These are phyloP conservation scores for Cyberlindnera nakhonratchasimensis DNA, from an alignment of 805 yeast species.

Conservation along the genomic window DNA sequence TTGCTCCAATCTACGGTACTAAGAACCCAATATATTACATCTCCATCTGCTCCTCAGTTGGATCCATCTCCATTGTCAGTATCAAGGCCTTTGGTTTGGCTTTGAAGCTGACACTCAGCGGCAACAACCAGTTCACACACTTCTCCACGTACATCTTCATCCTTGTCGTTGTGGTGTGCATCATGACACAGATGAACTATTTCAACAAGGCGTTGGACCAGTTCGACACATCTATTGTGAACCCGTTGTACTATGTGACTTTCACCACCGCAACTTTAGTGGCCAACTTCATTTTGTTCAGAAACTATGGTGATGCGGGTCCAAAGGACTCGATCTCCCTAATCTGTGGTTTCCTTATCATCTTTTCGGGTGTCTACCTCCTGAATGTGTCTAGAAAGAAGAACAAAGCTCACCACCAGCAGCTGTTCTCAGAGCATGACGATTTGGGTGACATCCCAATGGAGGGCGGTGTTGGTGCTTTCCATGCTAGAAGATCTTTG, in stretches of 20 bases:
- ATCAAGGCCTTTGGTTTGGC: constrained; percentile 94
- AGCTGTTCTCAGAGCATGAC: constrained; percentile 42
- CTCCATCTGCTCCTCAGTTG: constrained; percentile 86
- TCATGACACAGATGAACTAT: constrained; percentile 88
- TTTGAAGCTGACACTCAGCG: constrained; percentile 74
- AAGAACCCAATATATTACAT: constrained; percentile 85
- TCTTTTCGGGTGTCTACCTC: constrained; percentile 82
- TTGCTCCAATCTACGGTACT: constrained; percentile 78
- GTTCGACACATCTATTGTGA: constrained; percentile 88
- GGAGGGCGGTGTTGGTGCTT: constrained; percentile 79
- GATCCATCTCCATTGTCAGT: constrained; percentile 86
- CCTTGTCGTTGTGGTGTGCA: constrained; percentile 73
- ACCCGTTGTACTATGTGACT: constrained; percentile 86
- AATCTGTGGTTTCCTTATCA: constrained; percentile 80
- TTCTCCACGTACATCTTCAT: constrained; percentile 80
- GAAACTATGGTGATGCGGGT: constrained; percentile 82
- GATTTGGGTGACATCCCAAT: constrained; percentile 70
- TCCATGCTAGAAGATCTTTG: constrained; percentile 74
- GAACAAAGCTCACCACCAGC: constrained; percentile 41
- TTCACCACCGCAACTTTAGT: constrained; percentile 84
- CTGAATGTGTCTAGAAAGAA: constrained; percentile 73
- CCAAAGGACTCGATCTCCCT: constrained; percentile 77
- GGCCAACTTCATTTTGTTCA: constrained; percentile 82
- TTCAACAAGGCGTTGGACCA: constrained; percentile 92
- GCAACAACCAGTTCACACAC: constrained; percentile 85